These are phyloP conservation scores for Nitzschia sp. DNA, from an alignment of 108 stramenopile species.

Conservation along the genomic window DNA sequence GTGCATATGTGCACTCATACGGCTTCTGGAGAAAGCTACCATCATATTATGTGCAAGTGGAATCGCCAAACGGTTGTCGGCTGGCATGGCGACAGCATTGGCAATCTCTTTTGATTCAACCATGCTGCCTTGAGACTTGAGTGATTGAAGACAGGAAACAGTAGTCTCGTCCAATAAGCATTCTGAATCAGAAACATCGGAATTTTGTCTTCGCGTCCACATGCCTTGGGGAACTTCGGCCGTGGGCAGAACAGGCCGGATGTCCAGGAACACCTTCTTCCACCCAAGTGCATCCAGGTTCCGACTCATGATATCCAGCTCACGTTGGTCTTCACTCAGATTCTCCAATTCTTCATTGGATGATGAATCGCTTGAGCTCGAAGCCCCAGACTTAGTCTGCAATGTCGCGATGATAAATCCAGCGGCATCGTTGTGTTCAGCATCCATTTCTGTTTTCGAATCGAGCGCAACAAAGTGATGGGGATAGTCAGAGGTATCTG, in stretches of 20 bases:
- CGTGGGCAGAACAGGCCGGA: constrained; percentile 55
- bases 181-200: neutral
- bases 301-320: constrained; percentile 60
- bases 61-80: constrained; percentile 44
- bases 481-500: constrained; percentile 51
- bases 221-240: constrained; percentile 24
- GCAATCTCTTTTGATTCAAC: constrained; percentile 53
- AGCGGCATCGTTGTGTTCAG: constrained; percentile 8
- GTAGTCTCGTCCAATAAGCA: neutral
- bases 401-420: constrained; percentile 30
- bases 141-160: neutral
- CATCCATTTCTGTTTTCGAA: neutral
- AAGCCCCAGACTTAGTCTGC: neutral
- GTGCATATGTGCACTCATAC: constrained; percentile 58
- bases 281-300: constrained; percentile 79
- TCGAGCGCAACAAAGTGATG: constrained; percentile 36
- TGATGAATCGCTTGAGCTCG: neutral
- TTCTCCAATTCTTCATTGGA: constrained; percentile 1
- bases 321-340: constrained; percentile 21
- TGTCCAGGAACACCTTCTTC: constrained; percentile 88
- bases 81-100: constrained; percentile 24
- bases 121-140: constrained; percentile 12
- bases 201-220: neutral
- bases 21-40: constrained; percentile 74
- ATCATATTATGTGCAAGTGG: constrained; percentile 86